Evolutionary conservation across 2,329 filamentous ascomycete genomes (phyloP), one percentile per base, ranked within the genome.

Genomic region (Aspergillus candidus): DNA sequence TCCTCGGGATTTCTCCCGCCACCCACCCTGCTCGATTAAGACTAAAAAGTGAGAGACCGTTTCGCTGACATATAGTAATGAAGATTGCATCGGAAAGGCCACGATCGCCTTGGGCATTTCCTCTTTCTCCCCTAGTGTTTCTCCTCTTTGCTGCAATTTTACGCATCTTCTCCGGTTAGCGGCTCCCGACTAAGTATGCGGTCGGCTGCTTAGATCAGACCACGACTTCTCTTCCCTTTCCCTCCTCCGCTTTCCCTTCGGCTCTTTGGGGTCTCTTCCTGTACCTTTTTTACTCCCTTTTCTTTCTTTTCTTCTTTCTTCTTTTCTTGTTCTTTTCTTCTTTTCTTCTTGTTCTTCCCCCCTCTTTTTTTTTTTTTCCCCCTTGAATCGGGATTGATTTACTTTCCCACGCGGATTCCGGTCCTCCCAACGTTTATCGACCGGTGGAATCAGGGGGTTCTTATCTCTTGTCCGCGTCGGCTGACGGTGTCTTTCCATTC

Each of bases 121-220:
- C 29, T 35, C 13, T 47, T 37, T 35, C 14, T 38, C 32, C 27
- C 34, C 33, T 13, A 40, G 40, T 18, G 36, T 36, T 35, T 41
- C 39, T 17, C 22, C 27, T 29, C 40, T 29, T 15, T 33, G 18
- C 35, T 40, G 32, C 41, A 40, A 38, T 43, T 39, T 41, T 18
- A 22, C 11, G 38, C 35, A 34, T 41, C 33, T 40, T 38, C 40
- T 48, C 45, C 42, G 46, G 29, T 43, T 47, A 43, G 47, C 49
- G 48, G 45, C 44, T 32, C 40, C 41, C 35, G 14, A 35, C 22
- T 27, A 40, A 45, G 42, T 45, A 50, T 50, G 48, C 42, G 45
- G 49, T 50, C 49, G 47, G 47, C 40, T 51, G 38, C 40, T 40
- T 42, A 32, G 36, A 50, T 53, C 49, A 52, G 37, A 52, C 51